Conservation (phyloP, 2,329 filamentous ascomycete species). For the Setomelanomma holmii region DNA sequence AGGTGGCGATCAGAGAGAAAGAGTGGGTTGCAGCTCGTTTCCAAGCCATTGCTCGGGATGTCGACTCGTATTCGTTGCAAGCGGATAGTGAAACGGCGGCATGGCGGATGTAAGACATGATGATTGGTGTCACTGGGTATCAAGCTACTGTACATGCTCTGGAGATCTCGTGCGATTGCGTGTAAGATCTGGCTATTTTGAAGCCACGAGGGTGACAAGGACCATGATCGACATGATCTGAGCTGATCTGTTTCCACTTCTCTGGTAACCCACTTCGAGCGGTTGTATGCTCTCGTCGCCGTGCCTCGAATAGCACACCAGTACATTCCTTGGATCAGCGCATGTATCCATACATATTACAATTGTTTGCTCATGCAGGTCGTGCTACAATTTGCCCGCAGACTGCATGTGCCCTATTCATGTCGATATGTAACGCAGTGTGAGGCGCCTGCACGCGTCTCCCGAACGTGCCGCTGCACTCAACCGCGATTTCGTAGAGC, state of each 20-base stretch:
- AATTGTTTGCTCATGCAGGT: not conserved
- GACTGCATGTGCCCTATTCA: not conserved
- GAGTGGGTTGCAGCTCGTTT: slow-evolving; percentile 46
- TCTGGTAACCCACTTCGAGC: not conserved
- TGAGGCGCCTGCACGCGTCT: slow-evolving; percentile 1
- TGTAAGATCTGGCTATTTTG: not conserved
- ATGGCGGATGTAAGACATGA: slow-evolving; percentile 27
- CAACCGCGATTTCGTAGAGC: not conserved
- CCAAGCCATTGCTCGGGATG: slow-evolving; percentile 32
- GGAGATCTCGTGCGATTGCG: not conserved
- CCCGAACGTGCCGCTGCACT: slow-evolving; percentile 6
- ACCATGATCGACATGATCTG: not conserved
- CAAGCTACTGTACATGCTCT: not conserved
- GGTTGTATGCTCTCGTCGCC: not conserved
- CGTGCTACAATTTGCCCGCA: not conserved
- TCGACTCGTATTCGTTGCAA: slow-evolving; percentile 21
- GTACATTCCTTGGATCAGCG: not conserved
- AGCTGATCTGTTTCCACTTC: not conserved
- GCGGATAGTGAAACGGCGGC: slow-evolving; percentile 20
- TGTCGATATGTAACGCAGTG: not conserved
- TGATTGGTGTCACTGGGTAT: not conserved
- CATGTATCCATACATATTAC: not conserved
- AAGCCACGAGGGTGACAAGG: not conserved
- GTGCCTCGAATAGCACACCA: not conserved
- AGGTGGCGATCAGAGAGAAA: slow-evolving; percentile 41